These are phyloP conservation scores for Taxawa tesnikishii DNA, from an alignment of 2,329 filamentous ascomycete species.

Conservation along the genomic window DNA sequence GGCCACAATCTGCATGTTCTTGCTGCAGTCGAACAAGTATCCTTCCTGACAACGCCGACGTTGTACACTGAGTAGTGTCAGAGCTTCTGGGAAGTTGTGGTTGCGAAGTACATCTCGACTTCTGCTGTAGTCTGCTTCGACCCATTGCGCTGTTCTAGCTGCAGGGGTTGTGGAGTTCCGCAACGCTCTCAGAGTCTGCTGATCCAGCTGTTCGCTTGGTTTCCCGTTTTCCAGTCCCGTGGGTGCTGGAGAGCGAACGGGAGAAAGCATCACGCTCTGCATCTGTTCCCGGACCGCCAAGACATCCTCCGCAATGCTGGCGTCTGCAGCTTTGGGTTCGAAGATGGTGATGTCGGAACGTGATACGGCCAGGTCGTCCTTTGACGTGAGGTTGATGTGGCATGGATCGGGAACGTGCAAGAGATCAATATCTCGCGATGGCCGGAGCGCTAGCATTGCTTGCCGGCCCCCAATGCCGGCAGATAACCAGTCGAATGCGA, in stretches of 20 bases:
- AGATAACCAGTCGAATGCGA: conserved; percentile 50
- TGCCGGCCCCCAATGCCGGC: conserved; percentile 33
- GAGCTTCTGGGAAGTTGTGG: conserved; percentile 6
- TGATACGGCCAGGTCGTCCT: conserved; percentile 25
- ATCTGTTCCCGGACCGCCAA: conserved; percentile 3
- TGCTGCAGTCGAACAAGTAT: conserved; percentile 45
- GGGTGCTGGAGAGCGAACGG: conserved; percentile 1
- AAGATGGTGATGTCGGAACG: conserved; percentile 5
- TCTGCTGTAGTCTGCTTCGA: conserved; percentile 2
- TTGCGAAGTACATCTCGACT: conserved; percentile 2
- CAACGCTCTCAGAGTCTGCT: conserved; percentile 3
- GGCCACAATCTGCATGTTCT: conserved; percentile 54
- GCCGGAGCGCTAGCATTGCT: conserved; percentile 39
- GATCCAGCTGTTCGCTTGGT: conserved; percentile 1
- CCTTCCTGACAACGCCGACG: conserved; percentile 44
- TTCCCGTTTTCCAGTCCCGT: not conserved
- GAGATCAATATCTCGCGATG: conserved; percentile 38
- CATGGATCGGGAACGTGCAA: conserved; percentile 32
- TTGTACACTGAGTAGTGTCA: conserved; percentile 19
- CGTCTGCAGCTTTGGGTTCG: conserved; percentile 2
- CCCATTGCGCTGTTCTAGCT: conserved; percentile 5
- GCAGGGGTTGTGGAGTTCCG: conserved; percentile 1
- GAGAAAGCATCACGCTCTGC: not conserved
- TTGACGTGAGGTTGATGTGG: conserved; percentile 29
- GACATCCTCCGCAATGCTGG: conserved; percentile 6